Evolutionary conservation across 1,139 yeast genomes (phyloP).

Genomic region (Blastobotrys buckinghamii): DNA sequence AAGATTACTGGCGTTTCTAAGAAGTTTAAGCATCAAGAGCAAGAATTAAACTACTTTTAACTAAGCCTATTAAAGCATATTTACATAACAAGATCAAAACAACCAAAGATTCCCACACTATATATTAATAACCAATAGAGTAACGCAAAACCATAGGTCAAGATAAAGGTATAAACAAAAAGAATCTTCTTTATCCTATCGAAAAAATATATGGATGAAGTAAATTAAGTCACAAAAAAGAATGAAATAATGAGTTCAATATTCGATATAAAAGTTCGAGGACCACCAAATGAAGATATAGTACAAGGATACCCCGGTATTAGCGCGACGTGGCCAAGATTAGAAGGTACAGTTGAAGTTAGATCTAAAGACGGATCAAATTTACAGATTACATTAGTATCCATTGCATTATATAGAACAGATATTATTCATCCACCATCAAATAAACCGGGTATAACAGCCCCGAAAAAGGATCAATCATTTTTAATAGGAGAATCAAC

Average conservation of each 20-base stretch:
- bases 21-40: no score
- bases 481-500: conserved; percentile 33
- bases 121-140: no score
- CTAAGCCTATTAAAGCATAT: no score
- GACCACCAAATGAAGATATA: conserved; percentile 37
- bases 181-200: no score
- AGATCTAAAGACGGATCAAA: conserved; percentile 27
- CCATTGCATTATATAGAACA: conserved; percentile 37
- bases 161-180: no score
- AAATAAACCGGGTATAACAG: conserved; percentile 29
- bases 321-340: conserved; percentile 38
- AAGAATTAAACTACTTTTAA: no score
- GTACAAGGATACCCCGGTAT: conserved; percentile 40
- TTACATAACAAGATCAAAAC: no score
- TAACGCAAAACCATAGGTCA: no score
- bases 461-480: conserved; percentile 33
- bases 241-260: conserved; percentile 8
- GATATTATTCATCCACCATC: conserved; percentile 34
- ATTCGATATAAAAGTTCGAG: conserved; percentile 33
- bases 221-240: no score
- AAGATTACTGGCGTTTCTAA: no score
- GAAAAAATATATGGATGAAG: no score
- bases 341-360: conserved; percentile 37
- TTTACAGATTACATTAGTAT: conserved; percentile 28
- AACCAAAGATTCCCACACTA: no score